Conservation (phyloP, 305 asterid genomes). For the Striga hermonthica region DNA sequence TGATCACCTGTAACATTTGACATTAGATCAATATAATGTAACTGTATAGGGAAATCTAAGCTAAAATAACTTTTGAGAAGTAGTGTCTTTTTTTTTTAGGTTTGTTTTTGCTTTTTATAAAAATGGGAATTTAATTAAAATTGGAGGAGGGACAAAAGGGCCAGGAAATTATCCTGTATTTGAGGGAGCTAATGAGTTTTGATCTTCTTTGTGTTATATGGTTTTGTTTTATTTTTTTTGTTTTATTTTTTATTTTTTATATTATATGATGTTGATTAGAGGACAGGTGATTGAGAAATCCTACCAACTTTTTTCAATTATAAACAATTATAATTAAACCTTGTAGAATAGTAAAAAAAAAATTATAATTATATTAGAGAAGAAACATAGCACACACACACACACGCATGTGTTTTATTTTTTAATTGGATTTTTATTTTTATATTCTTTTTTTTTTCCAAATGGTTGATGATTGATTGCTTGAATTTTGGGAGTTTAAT, state of each 20-base stretch:
- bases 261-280: conserved; percentile 29
- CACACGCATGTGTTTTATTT: conserved; percentile 19
- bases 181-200: conserved; percentile 34
- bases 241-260: conserved; percentile 42
- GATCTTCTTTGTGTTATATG: conserved; percentile 74
- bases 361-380: too few species aligned
- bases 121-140: conserved; percentile 37
- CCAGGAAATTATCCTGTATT: conserved; percentile 44
- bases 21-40: conserved; percentile 40
- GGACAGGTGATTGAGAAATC: conserved; percentile 38
- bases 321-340: conserved; percentile 5
- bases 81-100: conserved; percentile 20
- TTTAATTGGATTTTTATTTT: background rate
- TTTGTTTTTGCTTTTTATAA: conserved; percentile 31
- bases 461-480: too few species aligned
- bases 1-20: conserved; percentile 63
- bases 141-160: conserved; percentile 44
- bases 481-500: too few species aligned
- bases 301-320: conserved; percentile 24
- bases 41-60: conserved; percentile 4
- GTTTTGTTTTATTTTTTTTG: conserved; percentile 30
- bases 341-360: background rate
- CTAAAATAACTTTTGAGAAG: background rate
- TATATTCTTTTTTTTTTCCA: too few species aligned
- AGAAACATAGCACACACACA: conserved; percentile 1